These are phyloP conservation scores for Wickerhamiella nectarea DNA, from an alignment of 805 yeast species.

Conservation along the genomic window DNA sequence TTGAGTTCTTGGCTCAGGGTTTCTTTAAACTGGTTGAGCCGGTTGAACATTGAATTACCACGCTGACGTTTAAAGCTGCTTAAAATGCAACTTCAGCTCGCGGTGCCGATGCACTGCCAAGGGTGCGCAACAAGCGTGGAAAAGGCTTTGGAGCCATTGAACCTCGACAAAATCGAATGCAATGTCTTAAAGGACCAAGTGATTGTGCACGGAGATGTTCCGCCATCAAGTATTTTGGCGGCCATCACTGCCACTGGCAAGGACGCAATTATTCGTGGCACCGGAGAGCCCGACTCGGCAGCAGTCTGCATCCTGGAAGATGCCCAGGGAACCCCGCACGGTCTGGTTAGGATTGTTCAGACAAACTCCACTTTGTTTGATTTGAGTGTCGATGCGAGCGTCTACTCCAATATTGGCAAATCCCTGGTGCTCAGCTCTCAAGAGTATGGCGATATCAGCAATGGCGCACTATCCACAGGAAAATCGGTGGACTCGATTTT, in stretches of 20 bases:
- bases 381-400: constrained; percentile 41
- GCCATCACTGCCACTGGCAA: constrained; percentile 62
- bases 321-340: constrained; percentile 55
- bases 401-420: neutral
- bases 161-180: constrained; percentile 37
- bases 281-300: constrained; percentile 75
- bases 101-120: constrained; percentile 73
- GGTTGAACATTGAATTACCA: constrained; percentile 35
- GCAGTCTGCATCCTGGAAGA: constrained; percentile 84
- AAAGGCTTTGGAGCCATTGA: constrained; percentile 36
- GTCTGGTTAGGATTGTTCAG: constrained; percentile 73
- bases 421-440: constrained; percentile 23
- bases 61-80: neutral
- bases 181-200: constrained; percentile 50
- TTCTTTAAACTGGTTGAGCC: constrained; percentile 49
- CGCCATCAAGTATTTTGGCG: constrained; percentile 63
- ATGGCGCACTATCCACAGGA: constrained; percentile 28
- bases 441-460: constrained; percentile 59
- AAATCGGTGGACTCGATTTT: constrained; percentile 27
- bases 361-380: constrained; percentile 55
- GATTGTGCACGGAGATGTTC: constrained; percentile 48
- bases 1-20: constrained; percentile 46
- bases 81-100: constrained; percentile 31
- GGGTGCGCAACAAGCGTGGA: constrained; percentile 52
- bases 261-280: constrained; percentile 86